A percentile compares a stretch with the other conserved stretches of the same genome.
Conservation (phyloP, 2,329 filamentous ascomycete species). For the Botrytis galanthina region DNA sequence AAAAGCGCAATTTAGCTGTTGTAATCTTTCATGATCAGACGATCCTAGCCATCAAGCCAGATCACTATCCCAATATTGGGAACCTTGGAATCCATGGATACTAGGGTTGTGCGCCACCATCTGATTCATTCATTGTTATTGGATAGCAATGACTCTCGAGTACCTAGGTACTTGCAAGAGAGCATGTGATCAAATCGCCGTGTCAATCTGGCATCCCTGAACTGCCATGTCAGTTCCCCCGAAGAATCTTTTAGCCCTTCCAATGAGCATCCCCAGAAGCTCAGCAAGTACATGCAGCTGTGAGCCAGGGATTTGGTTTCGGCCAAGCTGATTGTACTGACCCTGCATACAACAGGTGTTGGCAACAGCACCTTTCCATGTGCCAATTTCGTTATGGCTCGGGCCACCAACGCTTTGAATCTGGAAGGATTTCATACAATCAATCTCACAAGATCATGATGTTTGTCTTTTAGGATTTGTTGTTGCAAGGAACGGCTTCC, state of each 20-base stretch:
- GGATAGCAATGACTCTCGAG: background rate
- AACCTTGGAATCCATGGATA: too few relatives aligned
- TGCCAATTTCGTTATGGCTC: background rate
- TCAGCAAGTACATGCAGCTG: background rate
- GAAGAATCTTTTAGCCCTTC: background rate
- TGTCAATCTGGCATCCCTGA: background rate
- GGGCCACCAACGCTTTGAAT: background rate
- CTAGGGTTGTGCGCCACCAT: background rate
- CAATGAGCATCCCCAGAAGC: background rate
- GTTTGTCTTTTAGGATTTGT: background rate
- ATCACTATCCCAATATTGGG: background rate
- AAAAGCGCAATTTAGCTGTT: background rate
- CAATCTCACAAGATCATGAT: background rate
- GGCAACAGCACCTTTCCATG: background rate
- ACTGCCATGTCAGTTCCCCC: background rate
- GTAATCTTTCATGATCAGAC: background rate
- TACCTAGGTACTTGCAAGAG: background rate
- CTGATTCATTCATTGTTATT: background rate
- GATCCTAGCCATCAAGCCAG: background rate
- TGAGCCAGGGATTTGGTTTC: background rate
- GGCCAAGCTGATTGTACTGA: background rate
- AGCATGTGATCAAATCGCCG: background rate
- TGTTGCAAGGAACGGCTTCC: background rate
- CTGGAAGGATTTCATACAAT: background rate
- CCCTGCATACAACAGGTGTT: background rate